Evolutionary conservation across 169 alveolate species (phyloP).

Genomic region (Cryptosporidium muris): DNA sequence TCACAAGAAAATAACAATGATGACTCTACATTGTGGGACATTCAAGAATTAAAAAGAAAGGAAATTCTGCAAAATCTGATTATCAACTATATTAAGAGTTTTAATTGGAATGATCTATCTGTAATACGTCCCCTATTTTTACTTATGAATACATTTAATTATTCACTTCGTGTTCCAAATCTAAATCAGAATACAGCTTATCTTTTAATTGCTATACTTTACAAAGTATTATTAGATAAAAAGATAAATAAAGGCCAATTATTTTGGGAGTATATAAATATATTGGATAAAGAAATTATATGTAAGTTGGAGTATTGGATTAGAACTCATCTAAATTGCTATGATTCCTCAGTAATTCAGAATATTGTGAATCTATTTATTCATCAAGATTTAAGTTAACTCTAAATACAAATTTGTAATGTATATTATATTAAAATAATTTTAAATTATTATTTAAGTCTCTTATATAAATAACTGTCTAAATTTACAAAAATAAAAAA

Average conservation of each 20-base stretch:
- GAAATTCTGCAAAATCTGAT: conserved; percentile 19
- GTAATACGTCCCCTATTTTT: background rate
- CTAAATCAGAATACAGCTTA: conserved; percentile 14
- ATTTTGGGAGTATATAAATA: background rate
- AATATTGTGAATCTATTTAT: conserved; percentile 48
- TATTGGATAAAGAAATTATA: conserved; percentile 24
- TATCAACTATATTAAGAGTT: conserved; percentile 4
- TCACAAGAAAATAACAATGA: conserved; percentile 3
- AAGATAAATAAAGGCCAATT: background rate
- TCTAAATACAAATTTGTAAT: background rate
- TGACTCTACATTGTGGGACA: background rate
- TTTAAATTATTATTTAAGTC: background rate
- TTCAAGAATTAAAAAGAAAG: conserved; percentile 25
- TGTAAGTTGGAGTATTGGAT: conserved; percentile 25
- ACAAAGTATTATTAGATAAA: conserved; percentile 21
- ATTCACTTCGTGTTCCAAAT: conserved; percentile 46
- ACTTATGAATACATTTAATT: conserved; percentile 37
- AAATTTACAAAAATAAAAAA: too few species aligned
- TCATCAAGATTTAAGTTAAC: conserved; percentile 9
- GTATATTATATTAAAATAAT: background rate
- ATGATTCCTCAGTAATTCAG: conserved; percentile 19
- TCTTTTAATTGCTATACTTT: conserved; percentile 27
- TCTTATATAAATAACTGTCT: background rate
- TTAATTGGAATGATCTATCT: conserved; percentile 37
- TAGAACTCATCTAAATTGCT: background rate